Percentiles rank a stretch among this genome's conserved stretches.
Conservation (phyloP, 768 basidiomycete genomes). For the Hemileccinum impolitum region DNA sequence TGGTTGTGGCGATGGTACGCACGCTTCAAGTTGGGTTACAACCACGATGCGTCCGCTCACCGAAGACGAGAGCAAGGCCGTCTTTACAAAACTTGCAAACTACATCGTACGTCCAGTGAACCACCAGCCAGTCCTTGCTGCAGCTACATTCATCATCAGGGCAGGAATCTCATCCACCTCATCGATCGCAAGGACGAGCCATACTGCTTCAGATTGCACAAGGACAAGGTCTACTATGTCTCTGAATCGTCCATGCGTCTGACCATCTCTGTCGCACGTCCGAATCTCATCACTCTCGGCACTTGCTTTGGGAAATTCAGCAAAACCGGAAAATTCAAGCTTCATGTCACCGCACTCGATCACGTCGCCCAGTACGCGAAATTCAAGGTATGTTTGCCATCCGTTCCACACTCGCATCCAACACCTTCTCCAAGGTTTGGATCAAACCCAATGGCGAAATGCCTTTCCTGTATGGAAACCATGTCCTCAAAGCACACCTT, state of each 20-base stretch:
- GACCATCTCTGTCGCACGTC: conserved; percentile 86
- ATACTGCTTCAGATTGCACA: conserved; percentile 93
- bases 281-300: conserved; percentile 88
- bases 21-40: conserved; percentile 5
- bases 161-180: conserved; percentile 93
- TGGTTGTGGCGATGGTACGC: conserved; percentile 5
- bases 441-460: conserved; percentile 99
- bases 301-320: conserved; percentile 98
- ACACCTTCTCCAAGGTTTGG: conserved; percentile 67
- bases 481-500: conserved; percentile 97
- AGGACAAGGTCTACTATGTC: conserved; percentile 94
- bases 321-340: conserved; percentile 96
- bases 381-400: conserved; percentile 71
- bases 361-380: conserved; percentile 95
- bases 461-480: conserved; percentile 98
- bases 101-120: conserved; percentile 68
- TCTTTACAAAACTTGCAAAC: conserved; percentile 96
- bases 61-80: conserved; percentile 93
- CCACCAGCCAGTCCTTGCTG: background rate
- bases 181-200: conserved; percentile 94
- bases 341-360: conserved; percentile 92
- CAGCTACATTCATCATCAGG: conserved; percentile 42
- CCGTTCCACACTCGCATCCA: background rate
- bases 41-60: conserved; percentile 86
- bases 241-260: conserved; percentile 93